phyloP scores from a whole-genome alignment of 257 asterid genomes.

The Solanum chiquidenum region DNA sequence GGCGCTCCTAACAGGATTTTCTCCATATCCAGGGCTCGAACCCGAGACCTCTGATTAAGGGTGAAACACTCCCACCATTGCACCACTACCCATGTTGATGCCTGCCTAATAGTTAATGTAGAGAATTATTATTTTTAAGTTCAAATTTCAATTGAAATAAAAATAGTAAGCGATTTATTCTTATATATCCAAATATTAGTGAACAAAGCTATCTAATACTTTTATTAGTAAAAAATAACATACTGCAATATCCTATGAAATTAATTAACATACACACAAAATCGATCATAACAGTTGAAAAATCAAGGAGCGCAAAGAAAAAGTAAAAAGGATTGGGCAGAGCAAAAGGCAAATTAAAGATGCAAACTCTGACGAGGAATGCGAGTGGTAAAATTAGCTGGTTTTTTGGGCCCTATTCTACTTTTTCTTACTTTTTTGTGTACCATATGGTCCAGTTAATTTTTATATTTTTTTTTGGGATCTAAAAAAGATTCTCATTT shows the following conservation, averaged over 20 bases:
- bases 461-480: not conserved
- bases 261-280: not conserved
- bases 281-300: not conserved
- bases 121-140: not conserved
- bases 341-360: slow-evolving; percentile 1
- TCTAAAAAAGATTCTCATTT: not conserved
- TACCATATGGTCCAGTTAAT: not conserved
- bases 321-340: not conserved
- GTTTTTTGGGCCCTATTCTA: not conserved
- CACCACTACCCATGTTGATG: too few species aligned
- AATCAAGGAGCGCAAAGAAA: not conserved
- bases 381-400: slow-evolving; percentile 15
- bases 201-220: accelerated
- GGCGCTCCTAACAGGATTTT: too few species aligned
- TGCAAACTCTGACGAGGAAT: slow-evolving; percentile 5
- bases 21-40: too few species aligned
- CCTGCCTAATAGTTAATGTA: too few species aligned
- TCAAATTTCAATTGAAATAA: not conserved
- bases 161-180: not conserved
- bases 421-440: not conserved
- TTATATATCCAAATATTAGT: not conserved
- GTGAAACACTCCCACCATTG: too few species aligned
- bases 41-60: too few species aligned
- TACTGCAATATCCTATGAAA: not conserved
- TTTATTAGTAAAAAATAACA: not conserved